Conservation (phyloP, 1,284 basidiomycete species). For the Trichosporon coremiiforme region DNA sequence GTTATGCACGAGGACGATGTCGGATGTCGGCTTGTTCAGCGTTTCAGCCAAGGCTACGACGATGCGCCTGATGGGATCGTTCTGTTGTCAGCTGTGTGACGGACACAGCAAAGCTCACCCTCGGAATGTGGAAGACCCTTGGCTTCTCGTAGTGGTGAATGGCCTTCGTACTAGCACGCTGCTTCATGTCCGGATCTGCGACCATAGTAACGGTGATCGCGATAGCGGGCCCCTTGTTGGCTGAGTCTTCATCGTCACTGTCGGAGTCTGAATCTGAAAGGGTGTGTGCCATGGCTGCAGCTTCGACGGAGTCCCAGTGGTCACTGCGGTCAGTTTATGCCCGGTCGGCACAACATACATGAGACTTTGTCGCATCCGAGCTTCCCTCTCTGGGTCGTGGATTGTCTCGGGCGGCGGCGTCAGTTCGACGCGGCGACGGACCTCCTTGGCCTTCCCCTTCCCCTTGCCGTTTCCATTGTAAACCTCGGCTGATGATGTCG, state of each 20-base stretch:
- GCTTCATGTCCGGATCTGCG: slow-evolving; percentile 35
- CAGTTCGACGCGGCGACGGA: slow-evolving; percentile 26
- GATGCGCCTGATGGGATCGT: slow-evolving; percentile 32
- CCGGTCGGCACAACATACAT: not conserved
- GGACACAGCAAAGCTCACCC: not conserved
- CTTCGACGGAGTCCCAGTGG: slow-evolving; percentile 10
- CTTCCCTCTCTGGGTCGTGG: slow-evolving; percentile 29
- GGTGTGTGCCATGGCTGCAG: not conserved
- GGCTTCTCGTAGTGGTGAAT: slow-evolving; percentile 38
- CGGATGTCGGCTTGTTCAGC: slow-evolving; percentile 32
- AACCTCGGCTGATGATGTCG: not conserved
- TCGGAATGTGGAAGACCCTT: slow-evolving; percentile 30
- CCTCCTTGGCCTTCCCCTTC: not conserved
- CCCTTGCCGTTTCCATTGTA: slow-evolving; percentile 20
- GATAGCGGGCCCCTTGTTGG: slow-evolving; percentile 23
- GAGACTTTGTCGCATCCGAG: not conserved
- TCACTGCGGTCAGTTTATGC: not conserved
- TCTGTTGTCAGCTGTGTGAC: slow-evolving; percentile 28
- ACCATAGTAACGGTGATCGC: slow-evolving; percentile 42
- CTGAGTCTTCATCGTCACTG: not conserved
- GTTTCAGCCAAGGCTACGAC: slow-evolving; percentile 33
- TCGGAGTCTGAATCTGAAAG: not conserved
- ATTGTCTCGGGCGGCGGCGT: slow-evolving; percentile 41
- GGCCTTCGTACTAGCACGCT: slow-evolving; percentile 34
- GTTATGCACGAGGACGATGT: slow-evolving; percentile 42